Base-by-base conservation (phyloP, 202 grass and related monocot species). In the Panicum hallii region DNA sequence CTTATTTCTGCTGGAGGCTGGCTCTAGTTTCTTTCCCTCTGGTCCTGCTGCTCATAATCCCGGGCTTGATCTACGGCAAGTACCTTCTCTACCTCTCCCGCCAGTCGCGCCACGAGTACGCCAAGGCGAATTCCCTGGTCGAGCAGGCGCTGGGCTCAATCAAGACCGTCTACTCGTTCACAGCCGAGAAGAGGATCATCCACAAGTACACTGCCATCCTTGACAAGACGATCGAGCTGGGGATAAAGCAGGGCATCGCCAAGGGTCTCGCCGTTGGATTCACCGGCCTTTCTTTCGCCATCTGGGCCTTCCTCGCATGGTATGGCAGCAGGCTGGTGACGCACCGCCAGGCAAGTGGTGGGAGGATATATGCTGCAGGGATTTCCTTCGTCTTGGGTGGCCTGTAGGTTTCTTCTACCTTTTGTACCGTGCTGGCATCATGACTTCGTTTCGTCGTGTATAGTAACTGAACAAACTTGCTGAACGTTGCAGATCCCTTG, bases 261-360 rank as follows among this genome's bases (percentile, higher is more conserved):
- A 99, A 99, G 62, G 97, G 97, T 19, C 80, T 97, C 0, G 93
- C 97, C 10, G 93, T 99, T 3, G 97, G 97, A 34, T 94, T 92
- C 70, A 99, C 93, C 0, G 93, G 97, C 5, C 83, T 99, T 57
- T 89, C 91, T 34, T 99, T 99, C 14, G 88, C 93, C 53, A 99
- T 96, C 53, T 99, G 97, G 97, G 97, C 67, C 14, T 96, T 99
- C 71, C 97, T 99, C 15, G 97, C 97, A 13, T 99, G 97, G 97
- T 99, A 99, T 26, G 97, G 97, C 9, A 88, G 90, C 63, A 89
- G 82, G 48, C 81, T 99, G 82, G 93, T 99, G 30, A 94, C 94
- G 93, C 88, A 86, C 66, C 93, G 94, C 36, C 91, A 93, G 40
- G 93, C 91, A 61, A 96, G 82, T 10, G 97, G 97, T 74, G 97